Evolutionary conservation across 176 grass and related monocot genomes (phyloP).

Genomic region (Aegilops speltoides): DNA sequence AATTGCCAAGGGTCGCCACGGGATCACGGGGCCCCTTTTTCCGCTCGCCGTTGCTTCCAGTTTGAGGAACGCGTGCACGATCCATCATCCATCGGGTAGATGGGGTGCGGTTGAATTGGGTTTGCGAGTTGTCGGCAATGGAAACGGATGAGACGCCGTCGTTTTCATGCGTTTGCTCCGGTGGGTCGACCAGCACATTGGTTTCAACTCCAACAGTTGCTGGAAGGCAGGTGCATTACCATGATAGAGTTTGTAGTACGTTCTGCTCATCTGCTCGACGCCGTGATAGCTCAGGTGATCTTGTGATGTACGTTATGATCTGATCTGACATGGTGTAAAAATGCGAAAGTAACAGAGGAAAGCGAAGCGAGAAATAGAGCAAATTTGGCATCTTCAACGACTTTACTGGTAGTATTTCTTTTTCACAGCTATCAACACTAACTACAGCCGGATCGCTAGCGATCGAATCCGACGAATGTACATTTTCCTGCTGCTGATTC

Average conservation of each 20-base stretch:
- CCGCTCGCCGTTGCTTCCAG: constrained; percentile 36
- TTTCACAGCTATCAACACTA: background rate
- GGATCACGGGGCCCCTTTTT: background rate
- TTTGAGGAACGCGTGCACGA: background rate
- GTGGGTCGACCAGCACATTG: background rate
- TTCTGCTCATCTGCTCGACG: background rate
- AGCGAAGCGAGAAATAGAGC: background rate
- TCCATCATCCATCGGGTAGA: background rate
- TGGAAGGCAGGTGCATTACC: background rate
- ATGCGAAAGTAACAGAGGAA: background rate
- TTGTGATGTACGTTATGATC: background rate
- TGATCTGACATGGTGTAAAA: background rate
- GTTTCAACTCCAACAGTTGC: background rate
- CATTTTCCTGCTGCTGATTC: constrained; percentile 11
- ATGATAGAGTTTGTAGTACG: background rate
- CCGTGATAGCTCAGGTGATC: background rate
- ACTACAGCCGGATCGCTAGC: background rate
- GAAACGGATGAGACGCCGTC: background rate
- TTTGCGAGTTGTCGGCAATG: constrained; percentile 7
- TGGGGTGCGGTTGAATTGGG: constrained; percentile 4
- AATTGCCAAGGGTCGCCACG: background rate
- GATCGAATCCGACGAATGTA: background rate
- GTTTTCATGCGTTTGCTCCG: background rate
- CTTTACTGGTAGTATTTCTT: constrained; percentile 20
- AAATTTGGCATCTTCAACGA: background rate